A percentile compares a stretch with the other conserved stretches of the same genome.
Evolutionary conservation across 148 eudicot genomes (phyloP).

Genomic region (Tetragonia tetragonoides): DNA sequence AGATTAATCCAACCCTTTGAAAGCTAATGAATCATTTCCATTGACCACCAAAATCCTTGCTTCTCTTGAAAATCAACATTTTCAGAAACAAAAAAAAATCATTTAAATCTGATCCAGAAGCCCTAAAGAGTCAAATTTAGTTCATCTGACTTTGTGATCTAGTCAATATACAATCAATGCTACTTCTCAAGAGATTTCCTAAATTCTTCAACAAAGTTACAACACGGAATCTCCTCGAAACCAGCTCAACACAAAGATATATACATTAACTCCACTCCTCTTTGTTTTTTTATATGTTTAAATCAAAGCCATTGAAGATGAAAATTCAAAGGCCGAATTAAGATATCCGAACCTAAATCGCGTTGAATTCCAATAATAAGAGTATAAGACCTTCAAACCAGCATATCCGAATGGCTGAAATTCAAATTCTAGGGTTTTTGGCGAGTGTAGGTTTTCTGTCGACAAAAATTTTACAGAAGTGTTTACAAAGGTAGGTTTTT

Average conservation of each 20-base stretch:
- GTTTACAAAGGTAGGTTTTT: slow-evolving; percentile 7
- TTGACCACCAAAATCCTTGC: not conserved
- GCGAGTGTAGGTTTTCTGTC: not conserved
- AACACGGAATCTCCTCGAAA: slow-evolving; percentile 12
- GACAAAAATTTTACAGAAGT: not conserved
- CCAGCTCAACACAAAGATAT: slow-evolving; percentile 27
- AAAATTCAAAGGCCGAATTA: not conserved
- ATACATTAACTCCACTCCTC: not conserved
- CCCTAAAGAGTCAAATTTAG: slow-evolving; percentile 25
- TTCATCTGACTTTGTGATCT: slow-evolving; percentile 21
- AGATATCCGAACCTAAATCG: not conserved
- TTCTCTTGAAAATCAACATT: not conserved
- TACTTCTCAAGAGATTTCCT: slow-evolving; percentile 4
- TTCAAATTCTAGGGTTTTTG: slow-evolving; percentile 20
- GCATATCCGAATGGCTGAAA: not conserved
- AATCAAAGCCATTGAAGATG: not conserved
- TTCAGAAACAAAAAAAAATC: not conserved
- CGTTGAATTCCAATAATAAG: slow-evolving; percentile 18
- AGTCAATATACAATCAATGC: slow-evolving; percentile 23
- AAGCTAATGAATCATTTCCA: not conserved
- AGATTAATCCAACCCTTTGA: not conserved
- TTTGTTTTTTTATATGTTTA: not conserved
- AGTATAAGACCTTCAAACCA: not conserved
- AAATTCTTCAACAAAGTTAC: not conserved
- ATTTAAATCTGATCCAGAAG: not conserved